Base-by-base conservation (phyloP, 768 basidiomycete species). In the Trametes meyenii region DNA sequence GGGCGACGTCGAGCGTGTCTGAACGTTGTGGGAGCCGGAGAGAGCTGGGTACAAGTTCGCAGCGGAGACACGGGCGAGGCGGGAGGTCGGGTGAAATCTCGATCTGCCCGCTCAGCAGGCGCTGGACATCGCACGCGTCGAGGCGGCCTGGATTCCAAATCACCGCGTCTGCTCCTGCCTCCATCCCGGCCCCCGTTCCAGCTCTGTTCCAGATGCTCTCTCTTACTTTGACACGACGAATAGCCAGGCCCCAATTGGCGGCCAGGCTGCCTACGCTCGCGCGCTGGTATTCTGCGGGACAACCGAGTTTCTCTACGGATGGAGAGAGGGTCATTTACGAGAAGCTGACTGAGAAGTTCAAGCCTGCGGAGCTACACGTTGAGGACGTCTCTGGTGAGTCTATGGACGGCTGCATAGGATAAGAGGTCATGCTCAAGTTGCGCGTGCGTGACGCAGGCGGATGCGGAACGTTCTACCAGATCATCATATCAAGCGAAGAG, bases 401-500 rank as follows among this genome's bases (percentile, higher is more conserved):
- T 23, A 14, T 49, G 12, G 24, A 8, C 33, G 16, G n/a, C 6
- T 38, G 6, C 40, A 45, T 8, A 24, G 14, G 14, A 35, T 10
- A 36, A 0, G 10, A 13, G 24, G 5, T 5, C 11, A 19, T 44
- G 38, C 8, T n/a, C 19, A 33, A 44, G 19, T 46, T 36, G 23
- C 29, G 5, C 3, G 2, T 46, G 8, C 35, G 21, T 48, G 10
- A 5, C 12, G 17, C 55, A 97, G 96, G 95, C 55, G 97, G 97
- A 23, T 98, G 97, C 71, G 97, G 97, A n/a, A 83, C 88, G 4
- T 99, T 98, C 76, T 99, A 96, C 69, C 92, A 95, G 44, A 96
- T 99, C 63, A 82, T 84, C 13, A 91, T 99, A 63, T 84, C 90
- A 4, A 94, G 92, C 60, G 73, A 85, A n/a, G 81, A 82, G 1